phyloP scores from a whole-genome alignment of 257 asterid species.

The Penstemon davidsonii region DNA sequence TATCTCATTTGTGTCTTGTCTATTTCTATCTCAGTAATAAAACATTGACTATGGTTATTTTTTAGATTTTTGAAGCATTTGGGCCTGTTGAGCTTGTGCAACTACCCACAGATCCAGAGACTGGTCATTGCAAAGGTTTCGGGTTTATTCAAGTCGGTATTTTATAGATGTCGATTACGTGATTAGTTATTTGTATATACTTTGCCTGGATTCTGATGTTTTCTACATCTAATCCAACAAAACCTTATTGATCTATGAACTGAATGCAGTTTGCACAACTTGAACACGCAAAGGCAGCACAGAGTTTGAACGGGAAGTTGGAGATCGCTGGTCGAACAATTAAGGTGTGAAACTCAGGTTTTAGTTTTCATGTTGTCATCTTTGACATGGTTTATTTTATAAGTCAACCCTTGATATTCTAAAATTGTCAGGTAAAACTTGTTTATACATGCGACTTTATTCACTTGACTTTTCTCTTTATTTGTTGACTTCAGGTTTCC shows the following conservation, averaged over 20 bases:
- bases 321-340: slow-evolving; percentile 97
- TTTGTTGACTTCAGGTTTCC: slow-evolving; percentile 65
- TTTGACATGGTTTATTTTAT: background rate
- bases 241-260: slow-evolving; percentile 17
- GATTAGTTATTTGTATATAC: background rate
- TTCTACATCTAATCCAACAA: background rate
- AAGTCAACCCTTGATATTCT: background rate
- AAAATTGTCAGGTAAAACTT: background rate
- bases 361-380: slow-evolving; percentile 10
- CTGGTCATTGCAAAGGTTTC: slow-evolving; percentile 99
- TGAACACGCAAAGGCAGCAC: slow-evolving; percentile 96
- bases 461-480: slow-evolving; percentile 4
- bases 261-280: slow-evolving; percentile 70
- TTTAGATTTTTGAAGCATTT: slow-evolving; percentile 94
- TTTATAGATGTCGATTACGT: slow-evolving; percentile 20
- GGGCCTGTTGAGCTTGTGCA: slow-evolving; percentile 99
- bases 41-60: slow-evolving; percentile 5
- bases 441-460: background rate
- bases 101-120: slow-evolving; percentile 97
- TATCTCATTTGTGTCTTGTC: background rate
- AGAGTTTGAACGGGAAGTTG: slow-evolving; percentile 84
- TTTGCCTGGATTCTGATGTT: background rate
- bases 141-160: slow-evolving; percentile 97
- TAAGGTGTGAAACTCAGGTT: slow-evolving; percentile 51
- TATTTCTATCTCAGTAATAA: slow-evolving; percentile 6